Percentiles rank a stretch among this genome's conserved stretches.
These are phyloP conservation scores for Dryas drummondii DNA, from an alignment of 306 rosid species.

Conservation along the genomic window DNA sequence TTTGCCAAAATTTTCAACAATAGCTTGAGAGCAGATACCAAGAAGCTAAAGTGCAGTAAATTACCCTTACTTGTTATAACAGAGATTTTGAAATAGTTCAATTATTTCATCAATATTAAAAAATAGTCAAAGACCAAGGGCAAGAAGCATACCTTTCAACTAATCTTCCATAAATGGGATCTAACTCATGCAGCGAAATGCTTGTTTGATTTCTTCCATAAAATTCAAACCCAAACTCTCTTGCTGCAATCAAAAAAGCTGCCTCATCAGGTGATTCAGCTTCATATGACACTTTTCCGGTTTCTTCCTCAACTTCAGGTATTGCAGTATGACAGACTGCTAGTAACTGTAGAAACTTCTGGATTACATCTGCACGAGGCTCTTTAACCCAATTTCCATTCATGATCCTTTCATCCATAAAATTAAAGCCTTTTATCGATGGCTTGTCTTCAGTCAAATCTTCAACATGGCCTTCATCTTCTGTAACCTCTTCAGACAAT, in stretches of 20 bases:
- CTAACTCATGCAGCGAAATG: conserved; percentile 63
- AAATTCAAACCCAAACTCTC: conserved; percentile 94
- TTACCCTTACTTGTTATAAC: not conserved
- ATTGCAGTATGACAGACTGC: conserved; percentile 93
- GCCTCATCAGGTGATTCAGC: conserved; percentile 99
- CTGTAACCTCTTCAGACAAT: conserved; percentile 29
- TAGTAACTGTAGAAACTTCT: conserved; percentile 61
- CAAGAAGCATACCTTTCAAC: conserved; percentile 53
- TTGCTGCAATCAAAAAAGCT: conserved; percentile 95
- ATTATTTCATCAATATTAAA: not conserved
- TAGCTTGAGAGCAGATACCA: not conserved
- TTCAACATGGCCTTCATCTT: conserved; percentile 32
- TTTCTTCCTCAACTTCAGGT: conserved; percentile 84
- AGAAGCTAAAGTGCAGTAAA: conserved; percentile 3
- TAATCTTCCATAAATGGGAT: conserved; percentile 44
- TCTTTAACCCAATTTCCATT: conserved; percentile 73
- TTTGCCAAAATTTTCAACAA: conserved; percentile 7
- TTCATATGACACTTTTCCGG: conserved; percentile 79
- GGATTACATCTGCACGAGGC: conserved; percentile 65
- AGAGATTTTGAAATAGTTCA: not conserved
- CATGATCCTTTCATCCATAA: conserved; percentile 82
- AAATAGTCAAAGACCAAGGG: not conserved
- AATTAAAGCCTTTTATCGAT: conserved; percentile 78
- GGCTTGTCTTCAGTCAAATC: conserved; percentile 41
- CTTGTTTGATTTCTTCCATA: conserved; percentile 65